Evolutionary conservation across 805 yeast species (phyloP), one percentile per base, ranked within the genome.

Genomic region (Maudiozyma serrabonitensis): DNA sequence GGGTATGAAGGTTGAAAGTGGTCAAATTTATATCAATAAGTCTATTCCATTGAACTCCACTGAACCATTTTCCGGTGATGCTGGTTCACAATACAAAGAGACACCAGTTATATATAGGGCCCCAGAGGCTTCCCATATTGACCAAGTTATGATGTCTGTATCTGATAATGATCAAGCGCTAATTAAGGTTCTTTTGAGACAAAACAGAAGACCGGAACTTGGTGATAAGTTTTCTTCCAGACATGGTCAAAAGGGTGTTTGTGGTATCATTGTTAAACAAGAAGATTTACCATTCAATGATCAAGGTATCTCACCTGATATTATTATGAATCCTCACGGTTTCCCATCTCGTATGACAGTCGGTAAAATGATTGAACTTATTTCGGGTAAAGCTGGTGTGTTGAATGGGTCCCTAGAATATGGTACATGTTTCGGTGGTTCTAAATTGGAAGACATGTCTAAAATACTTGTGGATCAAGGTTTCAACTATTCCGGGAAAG

Each of bases 261-360:
- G 98, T 74, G 98, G 99, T 70, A 88, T 93, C 57, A 93, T 91
- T 66, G 97, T 91, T 5, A 89, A 88, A 58, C 98, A 91, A 65
- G 98, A 91, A 59, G 99, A 91, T 62, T 75, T 91, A 76, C 99
- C 99, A 13, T 91, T 91, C 69, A 87, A 82, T 63, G 98, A 93
- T 59, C 78, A 82, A 51, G 99, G 99, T 64, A 78, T 93, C 25
- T 74, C 80, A 3, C 99, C 99, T 0, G 99, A 91, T 71, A 90
- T 91, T 56, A 91, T 91, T 62, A 91, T 91, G 97, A 91, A 91
- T 64, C 99, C 99, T 1, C 99, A 91, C 68, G 99, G 97, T 73
- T 93, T 91, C 83, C 99, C 99, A 54, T 91, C 98, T 35, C 95
- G 99, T 78, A 93, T 93, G 99, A 93, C 99, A 39, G 98, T 93